phyloP scores from a whole-genome alignment of 352 stramenopile species.

The Peronospora belbahrii region DNA sequence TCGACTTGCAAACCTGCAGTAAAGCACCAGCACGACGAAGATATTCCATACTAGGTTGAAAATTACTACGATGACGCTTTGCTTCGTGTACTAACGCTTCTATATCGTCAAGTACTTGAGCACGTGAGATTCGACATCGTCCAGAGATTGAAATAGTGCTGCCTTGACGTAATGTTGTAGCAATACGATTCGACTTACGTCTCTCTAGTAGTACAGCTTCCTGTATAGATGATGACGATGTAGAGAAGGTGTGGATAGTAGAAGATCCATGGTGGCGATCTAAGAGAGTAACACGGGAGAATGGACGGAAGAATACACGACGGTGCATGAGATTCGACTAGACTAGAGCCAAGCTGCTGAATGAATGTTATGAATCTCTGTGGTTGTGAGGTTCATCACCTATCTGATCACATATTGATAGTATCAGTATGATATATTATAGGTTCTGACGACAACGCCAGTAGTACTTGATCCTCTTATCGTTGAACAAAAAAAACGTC shows the following conservation, averaged over 20 bases:
- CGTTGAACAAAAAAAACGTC: too few species aligned
- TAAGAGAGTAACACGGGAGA: constrained; percentile 7
- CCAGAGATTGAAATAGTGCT: background rate
- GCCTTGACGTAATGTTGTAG: constrained; percentile 8
- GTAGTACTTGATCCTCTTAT: too few species aligned
- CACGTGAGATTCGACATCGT: constrained; percentile 7
- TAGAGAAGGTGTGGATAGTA: constrained; percentile 12
- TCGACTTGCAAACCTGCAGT: constrained; percentile 45
- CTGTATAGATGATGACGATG: constrained; percentile 1
- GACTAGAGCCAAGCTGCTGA: too few species aligned
- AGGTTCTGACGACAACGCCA: background rate
- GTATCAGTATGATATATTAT: background rate
- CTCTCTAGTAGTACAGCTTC: background rate
- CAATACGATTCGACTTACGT: constrained; percentile 1
- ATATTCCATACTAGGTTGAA: constrained; percentile 41
- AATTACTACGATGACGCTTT: constrained; percentile 13
- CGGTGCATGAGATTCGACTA: constrained; percentile 25
- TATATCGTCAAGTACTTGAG: constrained; percentile 28
- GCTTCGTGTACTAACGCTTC: constrained; percentile 32
- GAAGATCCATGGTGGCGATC: background rate
- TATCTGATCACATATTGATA: background rate
- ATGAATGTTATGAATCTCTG: too few species aligned
- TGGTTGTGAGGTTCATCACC: background rate
- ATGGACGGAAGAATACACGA: constrained; percentile 6
- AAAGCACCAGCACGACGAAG: constrained; percentile 32